Evolutionary conservation across 2,329 filamentous ascomycete genomes (phyloP).

Genomic region (Cordyceps militaris): DNA sequence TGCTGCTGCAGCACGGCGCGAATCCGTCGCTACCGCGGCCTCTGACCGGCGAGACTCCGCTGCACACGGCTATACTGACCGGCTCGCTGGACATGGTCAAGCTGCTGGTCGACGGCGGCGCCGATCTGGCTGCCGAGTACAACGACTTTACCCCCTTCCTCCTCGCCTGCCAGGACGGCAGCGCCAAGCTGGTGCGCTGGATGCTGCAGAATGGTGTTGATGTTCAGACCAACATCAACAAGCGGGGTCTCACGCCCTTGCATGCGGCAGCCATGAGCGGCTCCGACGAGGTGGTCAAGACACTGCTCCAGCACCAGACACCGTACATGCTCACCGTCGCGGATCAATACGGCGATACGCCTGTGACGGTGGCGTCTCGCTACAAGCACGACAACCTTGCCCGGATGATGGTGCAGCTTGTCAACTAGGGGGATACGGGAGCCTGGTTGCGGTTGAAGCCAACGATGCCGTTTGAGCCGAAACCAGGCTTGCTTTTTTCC

Average conservation of each 20-base stretch:
- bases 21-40: constrained; percentile 6
- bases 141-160: constrained; percentile 8
- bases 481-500: not conserved
- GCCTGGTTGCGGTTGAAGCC: not conserved
- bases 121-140: constrained; percentile 6
- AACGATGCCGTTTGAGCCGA: constrained; percentile 2
- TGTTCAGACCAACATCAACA: constrained; percentile 2
- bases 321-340: constrained; percentile 2
- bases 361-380: constrained; percentile 7
- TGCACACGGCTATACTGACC: not conserved
- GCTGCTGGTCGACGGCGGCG: constrained; percentile 4
- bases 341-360: constrained; percentile 4
- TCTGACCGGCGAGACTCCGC: constrained; percentile 6
- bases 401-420: constrained; percentile 8
- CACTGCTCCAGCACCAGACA: constrained; percentile 1
- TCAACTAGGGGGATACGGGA: not conserved
- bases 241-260: constrained; percentile 5
- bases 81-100: constrained; percentile 5
- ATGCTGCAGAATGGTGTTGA: constrained; percentile 9
- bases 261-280: constrained; percentile 9
- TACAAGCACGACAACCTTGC: constrained; percentile 10
- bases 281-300: constrained; percentile 4
- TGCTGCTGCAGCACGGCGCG: constrained; percentile 3
- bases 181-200: constrained; percentile 3
- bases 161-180: constrained; percentile 7